Evolutionary conservation across 169 alveolate species (phyloP), one percentile per base, ranked within the genome.

Genomic region (Cyclospora cayetanensis): DNA sequence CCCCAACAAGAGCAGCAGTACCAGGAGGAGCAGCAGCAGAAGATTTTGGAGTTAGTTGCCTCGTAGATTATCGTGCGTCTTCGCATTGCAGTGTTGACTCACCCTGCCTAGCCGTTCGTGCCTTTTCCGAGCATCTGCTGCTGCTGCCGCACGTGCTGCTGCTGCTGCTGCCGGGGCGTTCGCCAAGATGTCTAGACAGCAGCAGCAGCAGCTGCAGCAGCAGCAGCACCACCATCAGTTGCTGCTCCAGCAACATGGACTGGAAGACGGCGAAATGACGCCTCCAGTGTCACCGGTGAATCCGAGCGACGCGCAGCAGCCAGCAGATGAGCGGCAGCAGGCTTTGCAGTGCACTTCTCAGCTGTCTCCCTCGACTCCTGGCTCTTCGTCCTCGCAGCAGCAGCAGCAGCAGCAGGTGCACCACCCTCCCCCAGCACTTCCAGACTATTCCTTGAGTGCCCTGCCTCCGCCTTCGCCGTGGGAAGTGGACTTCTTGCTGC

Each of bases 11-110:
- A 68, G 52, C 77, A 20, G 77, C 77, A 65, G 77, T 50, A 34
- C n/a, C n/a, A n/a, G n/a, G n/a, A n/a, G n/a, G n/a, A n/a, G 80
- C 80, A 31, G 80, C 80, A 68, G 80, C 80, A 31, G 80, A 68
- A 34, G 29, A n/a, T 50, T 31, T 29, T 68, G 2, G 68, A 55
- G 68, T 2, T 55, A 2, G n/a, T 55, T 22, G 35, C 25, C 68
- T 34, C 46, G 60, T 46, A 22, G 11, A 15, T 12, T 1, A 22
- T 1, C n/a, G 80, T 34, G 52, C 18, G 27, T 42, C 29, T 50
- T 34, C 2, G 50, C 77, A 27, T 68, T 34, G 80, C 80, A n/a
- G n/a, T 68, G 80, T 34, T 68, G 80, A 34, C 43, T 68, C 27
- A 25, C 20, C 12, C 29, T 4, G 20, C n/a, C n/a, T n/a, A 15